Percentiles rank a stretch among this genome's conserved stretches.
phyloP scores from a whole-genome alignment of 176 grass and related monocot genomes.

The Aegilops tauschii region DNA sequence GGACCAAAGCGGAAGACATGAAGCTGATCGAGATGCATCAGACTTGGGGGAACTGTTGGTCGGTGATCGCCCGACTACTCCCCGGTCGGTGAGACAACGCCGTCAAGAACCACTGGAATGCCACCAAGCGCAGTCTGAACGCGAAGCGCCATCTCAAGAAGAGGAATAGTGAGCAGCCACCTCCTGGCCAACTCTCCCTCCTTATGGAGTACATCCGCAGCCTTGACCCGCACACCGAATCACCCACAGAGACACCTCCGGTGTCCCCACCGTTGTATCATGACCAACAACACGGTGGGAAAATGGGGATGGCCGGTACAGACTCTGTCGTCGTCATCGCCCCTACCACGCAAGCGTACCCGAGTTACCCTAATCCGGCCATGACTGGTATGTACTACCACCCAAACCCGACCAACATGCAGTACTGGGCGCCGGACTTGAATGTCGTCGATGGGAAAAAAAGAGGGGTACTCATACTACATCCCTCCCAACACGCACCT shows the following conservation, averaged over 20 bases:
- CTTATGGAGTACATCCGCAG: neutral
- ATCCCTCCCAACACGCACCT: neutral
- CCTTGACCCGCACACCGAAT: neutral
- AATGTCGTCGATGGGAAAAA: neutral
- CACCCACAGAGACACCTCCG: neutral
- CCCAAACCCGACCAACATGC: neutral
- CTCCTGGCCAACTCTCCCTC: neutral
- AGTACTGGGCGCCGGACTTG: neutral
- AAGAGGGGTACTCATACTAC: neutral
- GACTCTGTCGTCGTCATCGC: neutral
- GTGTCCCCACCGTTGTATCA: neutral
- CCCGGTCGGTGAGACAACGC: constrained; percentile 1
- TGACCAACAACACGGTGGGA: neutral
- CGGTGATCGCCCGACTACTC: neutral
- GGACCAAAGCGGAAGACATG: constrained; percentile 7
- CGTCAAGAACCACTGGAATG: constrained; percentile 43
- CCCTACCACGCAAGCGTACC: neutral
- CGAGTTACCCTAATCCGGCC: neutral
- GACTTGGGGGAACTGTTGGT: neutral
- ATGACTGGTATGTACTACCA: neutral
- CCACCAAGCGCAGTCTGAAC: constrained; percentile 4
- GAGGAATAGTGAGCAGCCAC: neutral
- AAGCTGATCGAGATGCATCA: neutral
- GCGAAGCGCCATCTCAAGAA: neutral
- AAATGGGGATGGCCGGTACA: neutral